phyloP scores from a whole-genome alignment of 495 filamentous ascomycete species.

The Tuber calosporum region DNA sequence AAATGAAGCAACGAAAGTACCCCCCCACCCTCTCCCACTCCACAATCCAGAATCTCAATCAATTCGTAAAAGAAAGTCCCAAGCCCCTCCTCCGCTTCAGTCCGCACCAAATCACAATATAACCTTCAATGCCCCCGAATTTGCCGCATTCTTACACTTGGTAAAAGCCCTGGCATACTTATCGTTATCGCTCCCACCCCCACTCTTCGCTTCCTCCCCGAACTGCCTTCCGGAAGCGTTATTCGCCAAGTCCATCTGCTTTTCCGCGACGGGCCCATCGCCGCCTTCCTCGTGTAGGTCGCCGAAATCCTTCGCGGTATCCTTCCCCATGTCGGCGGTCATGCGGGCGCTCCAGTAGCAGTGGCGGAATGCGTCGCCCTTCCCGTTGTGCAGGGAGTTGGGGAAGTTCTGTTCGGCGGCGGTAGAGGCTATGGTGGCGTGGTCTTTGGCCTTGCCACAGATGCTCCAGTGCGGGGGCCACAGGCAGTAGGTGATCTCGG shows the following conservation, averaged over 20 bases:
- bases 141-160: not conserved
- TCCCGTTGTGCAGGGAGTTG: conserved; percentile 18
- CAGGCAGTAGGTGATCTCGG: conserved; percentile 10
- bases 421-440: not conserved
- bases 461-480: not conserved
- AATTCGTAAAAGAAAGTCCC: not conserved
- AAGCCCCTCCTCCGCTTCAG: not conserved
- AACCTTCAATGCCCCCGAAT: not conserved
- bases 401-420: conserved; percentile 11
- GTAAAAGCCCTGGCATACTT: not conserved
- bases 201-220: not conserved
- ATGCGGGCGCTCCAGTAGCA: conserved; percentile 24
- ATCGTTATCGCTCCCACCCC: not conserved
- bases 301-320: conserved; percentile 8
- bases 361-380: conserved; percentile 21
- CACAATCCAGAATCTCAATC: not conserved
- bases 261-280: not conserved
- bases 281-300: conserved; percentile 12
- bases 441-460: conserved; percentile 7
- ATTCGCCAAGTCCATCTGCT: conserved; percentile 14
- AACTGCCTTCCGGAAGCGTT: conserved; percentile 11
- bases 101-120: not conserved
- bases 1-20: not conserved
- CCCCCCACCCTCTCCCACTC: not conserved
- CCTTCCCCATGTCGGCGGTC: conserved; percentile 13